Evolutionary conservation across 371 early-diverging fungal genomes (phyloP), one percentile per base, ranked within the genome.

Genomic region (Mucor irregularis): DNA sequence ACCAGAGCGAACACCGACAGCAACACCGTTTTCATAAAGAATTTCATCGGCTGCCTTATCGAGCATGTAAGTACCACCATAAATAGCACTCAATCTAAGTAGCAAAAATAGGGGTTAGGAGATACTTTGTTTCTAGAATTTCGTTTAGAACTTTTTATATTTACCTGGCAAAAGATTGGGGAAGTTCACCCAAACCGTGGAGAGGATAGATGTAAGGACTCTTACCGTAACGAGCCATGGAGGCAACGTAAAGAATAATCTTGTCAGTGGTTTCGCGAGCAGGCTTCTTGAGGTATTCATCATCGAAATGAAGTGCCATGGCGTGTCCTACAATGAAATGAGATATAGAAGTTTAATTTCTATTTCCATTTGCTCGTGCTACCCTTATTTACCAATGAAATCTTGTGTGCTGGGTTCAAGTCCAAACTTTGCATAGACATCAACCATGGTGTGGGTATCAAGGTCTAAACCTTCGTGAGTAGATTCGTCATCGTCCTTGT

Each of bases 201-300:
- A 96, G 81, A 55, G 99, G 99, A 75, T 99, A 99, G 68, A 99
- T 94, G 80, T 98, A 99, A n/a, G 99, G 99, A 62, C 93, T 92
- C 81, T 94, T 93, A 62, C 99, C 97, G 68, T 94, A 95, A 44
- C 94, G 87, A n/a, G 93, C 89, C 63, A 99, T 84, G 19, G 99
- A 99, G 33, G 86, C 87, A 60, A 95, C 89, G 72, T 99, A 99
- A 57, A 98, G 74, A 54, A 90, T 83, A 53, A 99, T 93, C 64
- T 94, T 91, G 63, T 97, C 92, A 67, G 93, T 90, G 13, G 98
- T 96, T 49, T 95, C 96, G 40, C 83, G 78, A 21, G 99, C 99
- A 58, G 95, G 89, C 52, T 87, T 72, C 28, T 71, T 56, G 65
- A 98, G 78, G 80, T 99, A 99, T 31, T 66, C 66, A 63, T 99